Percentiles rank a stretch among this genome's conserved stretches.
These are phyloP conservation scores for Fraxinus cuspidata DNA, from an alignment of 257 asterid species.

Conservation along the genomic window DNA sequence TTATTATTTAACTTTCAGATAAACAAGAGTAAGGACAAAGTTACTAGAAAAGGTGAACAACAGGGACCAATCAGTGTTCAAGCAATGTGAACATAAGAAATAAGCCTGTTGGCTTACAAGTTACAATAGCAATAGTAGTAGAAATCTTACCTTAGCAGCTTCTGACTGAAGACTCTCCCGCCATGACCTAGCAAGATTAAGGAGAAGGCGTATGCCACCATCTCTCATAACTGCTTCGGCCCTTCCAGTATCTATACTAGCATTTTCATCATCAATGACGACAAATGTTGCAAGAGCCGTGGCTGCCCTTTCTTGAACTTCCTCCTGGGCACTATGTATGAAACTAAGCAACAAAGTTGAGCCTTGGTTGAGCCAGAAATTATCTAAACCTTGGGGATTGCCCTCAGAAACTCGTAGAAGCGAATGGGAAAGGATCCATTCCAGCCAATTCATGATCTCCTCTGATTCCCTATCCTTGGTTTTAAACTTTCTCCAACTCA, in stretches of 20 bases:
- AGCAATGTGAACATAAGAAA: neutral
- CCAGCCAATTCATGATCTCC: constrained; percentile 72
- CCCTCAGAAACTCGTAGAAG: constrained; percentile 79
- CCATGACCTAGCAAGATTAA: constrained; percentile 79
- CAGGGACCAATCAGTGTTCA: neutral
- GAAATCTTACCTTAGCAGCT: constrained; percentile 66
- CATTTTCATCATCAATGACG: constrained; percentile 80
- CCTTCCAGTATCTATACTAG: constrained; percentile 68
- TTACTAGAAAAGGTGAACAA: constrained; percentile 5
- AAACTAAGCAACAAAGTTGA: constrained; percentile 61
- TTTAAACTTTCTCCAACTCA: constrained; percentile 46
- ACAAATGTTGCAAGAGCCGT: constrained; percentile 79
- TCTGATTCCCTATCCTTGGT: constrained; percentile 46
- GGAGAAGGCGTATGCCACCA: constrained; percentile 65
- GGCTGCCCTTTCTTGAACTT: constrained; percentile 90
- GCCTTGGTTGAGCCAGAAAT: constrained; percentile 85
- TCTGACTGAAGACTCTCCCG: constrained; percentile 84
- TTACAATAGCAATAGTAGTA: constrained; percentile 7
- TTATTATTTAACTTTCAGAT: neutral
- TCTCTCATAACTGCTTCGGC: constrained; percentile 74
- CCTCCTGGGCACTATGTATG: constrained; percentile 75
- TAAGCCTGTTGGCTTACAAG: neutral
- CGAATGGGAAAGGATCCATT: constrained; percentile 69
- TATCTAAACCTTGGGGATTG: constrained; percentile 70
- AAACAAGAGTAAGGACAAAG: neutral